Evolutionary conservation across 2,329 filamentous ascomycete genomes (phyloP).

Genomic region (Colletotrichum zoysiae): DNA sequence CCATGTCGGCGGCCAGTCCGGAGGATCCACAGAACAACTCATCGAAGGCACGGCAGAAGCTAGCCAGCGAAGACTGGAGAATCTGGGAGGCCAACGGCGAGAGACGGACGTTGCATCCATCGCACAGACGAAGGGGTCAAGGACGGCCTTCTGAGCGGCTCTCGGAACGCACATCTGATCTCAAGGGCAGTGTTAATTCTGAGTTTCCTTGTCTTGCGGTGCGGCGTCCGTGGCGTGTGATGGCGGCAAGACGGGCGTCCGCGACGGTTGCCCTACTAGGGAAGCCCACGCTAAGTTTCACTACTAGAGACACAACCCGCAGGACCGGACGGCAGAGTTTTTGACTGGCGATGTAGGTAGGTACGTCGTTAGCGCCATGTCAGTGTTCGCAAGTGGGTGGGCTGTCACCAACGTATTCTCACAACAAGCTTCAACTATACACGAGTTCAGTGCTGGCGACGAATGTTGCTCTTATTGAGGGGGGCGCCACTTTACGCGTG

Average conservation of each 20-base stretch:
- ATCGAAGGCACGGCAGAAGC: slow-evolving; percentile 52
- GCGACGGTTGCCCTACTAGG: slow-evolving; percentile 27
- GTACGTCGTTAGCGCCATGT: slow-evolving; percentile 28
- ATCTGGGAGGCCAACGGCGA: slow-evolving; percentile 34
- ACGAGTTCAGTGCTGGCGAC: slow-evolving; percentile 25
- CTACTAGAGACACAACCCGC: slow-evolving; percentile 21
- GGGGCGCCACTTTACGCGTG: slow-evolving; percentile 45
- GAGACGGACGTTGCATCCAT: slow-evolving; percentile 20
- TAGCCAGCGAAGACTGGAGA: slow-evolving; percentile 31
- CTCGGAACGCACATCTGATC: slow-evolving; percentile 30
- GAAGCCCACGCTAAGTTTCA: slow-evolving; percentile 38
- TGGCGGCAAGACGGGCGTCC: slow-evolving; percentile 19
- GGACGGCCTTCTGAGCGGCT: slow-evolving; percentile 8
- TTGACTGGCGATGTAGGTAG: slow-evolving; percentile 11
- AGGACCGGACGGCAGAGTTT: slow-evolving; percentile 36
- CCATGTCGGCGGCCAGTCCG: slow-evolving; percentile 49
- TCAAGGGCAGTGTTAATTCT: slow-evolving; percentile 20
- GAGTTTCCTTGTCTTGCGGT: neutral
- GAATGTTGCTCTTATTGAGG: slow-evolving; percentile 1
- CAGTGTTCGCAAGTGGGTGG: slow-evolving; percentile 18
- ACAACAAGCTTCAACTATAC: slow-evolving; percentile 35
- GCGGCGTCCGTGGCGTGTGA: slow-evolving; percentile 21
- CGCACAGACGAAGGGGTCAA: slow-evolving; percentile 38
- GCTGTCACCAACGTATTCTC: slow-evolving; percentile 23
- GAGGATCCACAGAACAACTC: slow-evolving; percentile 56